Evolutionary conservation across 257 asterid species (phyloP).

Genomic region (Petrea volubilis): DNA sequence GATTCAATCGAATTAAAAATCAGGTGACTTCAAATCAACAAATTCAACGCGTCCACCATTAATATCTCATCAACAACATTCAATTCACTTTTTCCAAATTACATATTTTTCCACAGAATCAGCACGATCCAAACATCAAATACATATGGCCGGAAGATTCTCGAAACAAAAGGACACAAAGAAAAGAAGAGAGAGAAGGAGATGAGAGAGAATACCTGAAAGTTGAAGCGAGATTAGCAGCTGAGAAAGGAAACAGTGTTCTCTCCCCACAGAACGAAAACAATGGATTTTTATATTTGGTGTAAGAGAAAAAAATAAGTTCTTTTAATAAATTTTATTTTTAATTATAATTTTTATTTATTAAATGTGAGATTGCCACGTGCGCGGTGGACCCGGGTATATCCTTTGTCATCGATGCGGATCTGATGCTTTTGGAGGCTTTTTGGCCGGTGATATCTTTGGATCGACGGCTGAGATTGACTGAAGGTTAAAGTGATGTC

Average conservation of each 20-base stretch:
- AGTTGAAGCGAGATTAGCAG: slow-evolving; percentile 12
- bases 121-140: slow-evolving; percentile 13
- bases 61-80: slow-evolving; percentile 4
- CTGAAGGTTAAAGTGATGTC: neutral
- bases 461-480: slow-evolving; percentile 27
- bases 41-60: neutral
- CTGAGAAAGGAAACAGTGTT: neutral
- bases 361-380: slow-evolving; percentile 21
- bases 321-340: neutral
- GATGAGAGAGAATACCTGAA: slow-evolving; percentile 27
- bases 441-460: slow-evolving; percentile 37
- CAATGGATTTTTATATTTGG: slow-evolving; percentile 11
- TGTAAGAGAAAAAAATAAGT: neutral
- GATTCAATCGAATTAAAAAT: neutral
- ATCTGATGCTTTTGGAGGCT: slow-evolving; percentile 21
- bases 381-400: slow-evolving; percentile 26
- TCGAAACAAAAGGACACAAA: neutral
- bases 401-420: slow-evolving; percentile 14
- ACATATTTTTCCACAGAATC: neutral
- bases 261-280: slow-evolving; percentile 17
- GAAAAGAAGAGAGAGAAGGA: neutral
- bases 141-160: neutral
- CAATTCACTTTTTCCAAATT: slow-evolving; percentile 3
- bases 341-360: neutral
- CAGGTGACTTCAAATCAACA: neutral